Evolutionary conservation across 2,329 filamentous ascomycete species (phyloP).

Genomic region (Fusarium chlamydosporum): DNA sequence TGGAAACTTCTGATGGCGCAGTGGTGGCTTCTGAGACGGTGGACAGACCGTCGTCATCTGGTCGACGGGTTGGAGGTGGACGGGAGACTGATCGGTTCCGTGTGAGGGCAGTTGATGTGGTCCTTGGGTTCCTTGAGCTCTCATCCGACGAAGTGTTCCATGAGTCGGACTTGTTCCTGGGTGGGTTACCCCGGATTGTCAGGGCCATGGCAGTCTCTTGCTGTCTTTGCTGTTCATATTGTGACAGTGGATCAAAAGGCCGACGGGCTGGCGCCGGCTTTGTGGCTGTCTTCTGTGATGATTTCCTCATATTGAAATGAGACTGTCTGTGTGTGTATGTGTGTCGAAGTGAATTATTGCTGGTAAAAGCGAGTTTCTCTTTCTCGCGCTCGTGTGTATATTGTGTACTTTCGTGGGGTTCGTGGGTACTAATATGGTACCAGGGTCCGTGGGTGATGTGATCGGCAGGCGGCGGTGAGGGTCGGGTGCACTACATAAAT

Average conservation of each 20-base stretch:
- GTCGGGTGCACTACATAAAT: constrained; percentile 39
- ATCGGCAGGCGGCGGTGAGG: constrained; percentile 38
- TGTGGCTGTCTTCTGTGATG: constrained; percentile 39
- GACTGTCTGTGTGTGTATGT: constrained; percentile 18
- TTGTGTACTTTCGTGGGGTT: constrained; percentile 11
- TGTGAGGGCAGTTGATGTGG: constrained; percentile 32
- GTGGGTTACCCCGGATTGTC: constrained; percentile 48
- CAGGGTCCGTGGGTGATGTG: constrained; percentile 21
- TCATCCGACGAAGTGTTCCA: constrained; percentile 40
- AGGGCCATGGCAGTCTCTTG: constrained; percentile 46
- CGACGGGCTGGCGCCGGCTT: constrained; percentile 25
- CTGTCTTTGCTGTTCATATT: constrained; percentile 45
- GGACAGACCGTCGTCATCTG: constrained; percentile 45
- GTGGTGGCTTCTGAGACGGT: constrained; percentile 48
- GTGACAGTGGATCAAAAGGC: constrained; percentile 39
- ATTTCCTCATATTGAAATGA: constrained; percentile 38
- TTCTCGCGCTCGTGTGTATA: constrained; percentile 27
- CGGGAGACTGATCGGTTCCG: constrained; percentile 44
- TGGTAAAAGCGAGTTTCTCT: constrained; percentile 19
- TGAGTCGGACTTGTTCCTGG: constrained; percentile 42
- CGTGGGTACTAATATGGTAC: constrained; percentile 5
- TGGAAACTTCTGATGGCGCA: constrained; percentile 23
- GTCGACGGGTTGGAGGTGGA: constrained; percentile 33
- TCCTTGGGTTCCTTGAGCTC: constrained; percentile 30
- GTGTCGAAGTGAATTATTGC: constrained; percentile 22